phyloP scores from a whole-genome alignment of 352 stramenopile genomes.

The Lagenidium giganteum region DNA sequence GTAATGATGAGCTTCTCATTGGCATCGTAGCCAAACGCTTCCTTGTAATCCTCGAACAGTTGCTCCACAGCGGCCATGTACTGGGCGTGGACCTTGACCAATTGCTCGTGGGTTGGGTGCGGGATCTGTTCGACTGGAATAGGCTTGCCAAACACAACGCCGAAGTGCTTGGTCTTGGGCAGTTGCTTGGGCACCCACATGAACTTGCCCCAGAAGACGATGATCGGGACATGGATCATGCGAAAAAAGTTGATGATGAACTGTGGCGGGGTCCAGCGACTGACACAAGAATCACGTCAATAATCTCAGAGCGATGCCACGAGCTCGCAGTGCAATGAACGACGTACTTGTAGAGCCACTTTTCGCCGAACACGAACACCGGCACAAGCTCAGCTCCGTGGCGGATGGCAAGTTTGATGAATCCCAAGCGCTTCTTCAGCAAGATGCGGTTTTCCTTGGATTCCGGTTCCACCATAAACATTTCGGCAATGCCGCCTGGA shows the following conservation, averaged over 20 bases:
- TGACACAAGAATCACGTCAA: too few relatives aligned
- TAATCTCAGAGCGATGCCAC: too few relatives aligned
- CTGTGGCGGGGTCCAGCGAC: conserved; percentile 25
- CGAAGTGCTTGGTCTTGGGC: conserved; percentile 22
- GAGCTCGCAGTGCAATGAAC: too few relatives aligned
- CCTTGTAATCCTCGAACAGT: conserved; percentile 29
- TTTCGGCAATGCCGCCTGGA: conserved; percentile 33
- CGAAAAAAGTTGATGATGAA: conserved; percentile 20
- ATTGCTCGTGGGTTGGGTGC: conserved; percentile 21
- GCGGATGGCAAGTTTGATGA: conserved; percentile 38
- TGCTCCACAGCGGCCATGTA: conserved; percentile 22
- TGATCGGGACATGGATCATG: conserved; percentile 21
- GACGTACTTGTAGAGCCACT: conserved; percentile 50
- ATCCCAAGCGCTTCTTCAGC: conserved; percentile 35
- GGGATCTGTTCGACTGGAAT: conserved; percentile 13
- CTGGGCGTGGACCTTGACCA: conserved; percentile 18
- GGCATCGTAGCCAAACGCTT: conserved; percentile 25
- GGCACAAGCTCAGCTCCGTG: conserved; percentile 39
- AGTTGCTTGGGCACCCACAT: conserved; percentile 26
- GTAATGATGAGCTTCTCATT: conserved; percentile 24
- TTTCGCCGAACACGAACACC: conserved; percentile 46
- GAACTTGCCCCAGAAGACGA: conserved; percentile 35
- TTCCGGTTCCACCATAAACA: conserved; percentile 37
- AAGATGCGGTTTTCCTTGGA: conserved; percentile 30
- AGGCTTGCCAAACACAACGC: conserved; percentile 32